These are phyloP conservation scores for Heterobasidion irregulare DNA, from an alignment of 1,284 basidiomycete genomes.

Conservation along the genomic window DNA sequence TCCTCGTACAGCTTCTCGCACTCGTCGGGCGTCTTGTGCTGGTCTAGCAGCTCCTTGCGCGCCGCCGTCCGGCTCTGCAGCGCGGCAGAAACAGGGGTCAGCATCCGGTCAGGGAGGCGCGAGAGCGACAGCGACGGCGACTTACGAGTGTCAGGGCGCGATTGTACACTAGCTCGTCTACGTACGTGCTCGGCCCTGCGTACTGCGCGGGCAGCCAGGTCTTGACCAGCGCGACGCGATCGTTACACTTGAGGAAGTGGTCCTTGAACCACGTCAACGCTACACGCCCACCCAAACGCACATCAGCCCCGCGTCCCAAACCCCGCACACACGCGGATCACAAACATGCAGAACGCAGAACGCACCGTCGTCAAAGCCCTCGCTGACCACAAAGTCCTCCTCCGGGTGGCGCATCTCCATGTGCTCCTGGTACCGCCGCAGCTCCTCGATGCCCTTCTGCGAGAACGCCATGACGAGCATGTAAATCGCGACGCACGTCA, in stretches of 20 bases:
- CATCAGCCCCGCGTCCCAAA: not conserved
- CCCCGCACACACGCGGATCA: not conserved
- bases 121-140: not conserved
- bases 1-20: constrained; percentile 95
- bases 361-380: constrained; percentile 73
- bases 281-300: constrained; percentile 18
- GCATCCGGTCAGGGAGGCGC: not conserved
- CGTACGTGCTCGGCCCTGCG: constrained; percentile 62
- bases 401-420: constrained; percentile 72
- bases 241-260: constrained; percentile 71
- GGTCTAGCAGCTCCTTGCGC: constrained; percentile 82
- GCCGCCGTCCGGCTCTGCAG: constrained; percentile 85
- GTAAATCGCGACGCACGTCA: constrained; percentile 85
- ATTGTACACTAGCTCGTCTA: constrained; percentile 79
- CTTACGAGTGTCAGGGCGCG: constrained; percentile 62
- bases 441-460: constrained; percentile 80
- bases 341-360: constrained; percentile 9
- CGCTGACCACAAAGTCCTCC: constrained; percentile 59
- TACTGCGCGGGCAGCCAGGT: constrained; percentile 75
- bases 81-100: not conserved
- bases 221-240: constrained; percentile 68
- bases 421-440: constrained; percentile 65
- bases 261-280: constrained; percentile 72
- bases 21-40: constrained; percentile 66
- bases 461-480: constrained; percentile 91